Evolutionary conservation across 345 rosid species (phyloP).

Genomic region (Populus alba): DNA sequence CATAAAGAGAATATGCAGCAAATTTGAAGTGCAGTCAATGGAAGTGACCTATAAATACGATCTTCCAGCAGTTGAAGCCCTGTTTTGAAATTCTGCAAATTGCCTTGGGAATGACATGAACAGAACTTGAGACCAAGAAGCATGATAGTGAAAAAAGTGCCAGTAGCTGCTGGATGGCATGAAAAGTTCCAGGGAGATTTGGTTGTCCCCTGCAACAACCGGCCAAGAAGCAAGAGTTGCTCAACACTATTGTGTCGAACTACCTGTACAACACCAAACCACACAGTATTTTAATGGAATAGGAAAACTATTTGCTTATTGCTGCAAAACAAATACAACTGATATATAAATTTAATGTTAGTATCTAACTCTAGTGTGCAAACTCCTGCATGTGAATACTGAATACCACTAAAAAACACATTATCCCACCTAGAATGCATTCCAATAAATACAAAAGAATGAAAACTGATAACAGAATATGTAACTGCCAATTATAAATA

Average conservation of each 20-base stretch:
- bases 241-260: constrained; percentile 86
- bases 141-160: constrained; percentile 95
- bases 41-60: constrained; percentile 73
- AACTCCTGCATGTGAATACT: neutral
- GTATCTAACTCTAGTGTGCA: neutral
- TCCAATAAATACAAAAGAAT: neutral
- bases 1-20: neutral
- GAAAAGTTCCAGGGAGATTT: constrained; percentile 88
- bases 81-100: constrained; percentile 75
- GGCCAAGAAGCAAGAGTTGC: constrained; percentile 92
- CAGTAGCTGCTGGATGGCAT: constrained; percentile 93
- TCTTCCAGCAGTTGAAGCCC: constrained; percentile 95
- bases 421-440: neutral
- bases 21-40: neutral
- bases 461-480: neutral
- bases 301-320: neutral
- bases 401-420: neutral
- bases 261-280: constrained; percentile 44
- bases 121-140: constrained; percentile 97
- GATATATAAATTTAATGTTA: neutral
- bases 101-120: constrained; percentile 77
- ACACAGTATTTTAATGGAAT: constrained; percentile 16
- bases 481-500: neutral
- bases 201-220: constrained; percentile 86
- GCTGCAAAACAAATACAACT: neutral